A percentile compares a stretch with the other conserved stretches of the same genome.
phyloP scores from a whole-genome alignment of 1,284 basidiomycete species.

The Tylopilus sp. region DNA sequence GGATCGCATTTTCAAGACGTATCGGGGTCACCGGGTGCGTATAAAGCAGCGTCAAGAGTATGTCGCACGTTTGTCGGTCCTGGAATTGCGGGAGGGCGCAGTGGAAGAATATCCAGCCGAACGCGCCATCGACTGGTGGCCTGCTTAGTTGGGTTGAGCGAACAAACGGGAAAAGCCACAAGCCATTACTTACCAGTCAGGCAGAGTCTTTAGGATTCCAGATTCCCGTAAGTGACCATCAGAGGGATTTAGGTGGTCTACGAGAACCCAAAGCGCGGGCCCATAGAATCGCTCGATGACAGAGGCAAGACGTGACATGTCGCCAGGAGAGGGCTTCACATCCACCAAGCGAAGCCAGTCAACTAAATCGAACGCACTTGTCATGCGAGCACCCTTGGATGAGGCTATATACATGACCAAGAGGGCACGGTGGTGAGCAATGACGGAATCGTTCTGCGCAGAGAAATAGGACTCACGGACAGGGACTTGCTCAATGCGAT shows the following conservation, averaged over 20 bases:
- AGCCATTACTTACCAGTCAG: constrained; percentile 30
- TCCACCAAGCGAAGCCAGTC: constrained; percentile 55
- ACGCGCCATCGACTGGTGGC: constrained; percentile 26
- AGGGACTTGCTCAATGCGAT: constrained; percentile 38
- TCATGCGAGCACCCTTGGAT: constrained; percentile 30
- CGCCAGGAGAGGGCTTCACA: constrained; percentile 31
- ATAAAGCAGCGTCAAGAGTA: constrained; percentile 36
- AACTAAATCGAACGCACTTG: constrained; percentile 50
- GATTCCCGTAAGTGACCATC: constrained; percentile 42
- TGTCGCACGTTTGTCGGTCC: constrained; percentile 19
- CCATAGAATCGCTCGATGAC: constrained; percentile 42
- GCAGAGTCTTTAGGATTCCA: constrained; percentile 16
- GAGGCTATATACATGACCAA: constrained; percentile 32
- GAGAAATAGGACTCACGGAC: constrained; percentile 37
- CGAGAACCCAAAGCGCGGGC: constrained; percentile 42
- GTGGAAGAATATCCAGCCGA: constrained; percentile 47
- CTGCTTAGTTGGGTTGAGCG: constrained; percentile 8
- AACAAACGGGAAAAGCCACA: not conserved
- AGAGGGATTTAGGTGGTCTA: constrained; percentile 43
- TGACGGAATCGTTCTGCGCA: not conserved
- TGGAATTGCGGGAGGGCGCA: constrained; percentile 25
- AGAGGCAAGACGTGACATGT: constrained; percentile 40
- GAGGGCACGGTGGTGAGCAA: not conserved
- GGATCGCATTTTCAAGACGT: constrained; percentile 36
- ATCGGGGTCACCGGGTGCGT: constrained; percentile 19